Conservation (phyloP, 179 eudicot species). For the Vitellaria paradoxa region DNA sequence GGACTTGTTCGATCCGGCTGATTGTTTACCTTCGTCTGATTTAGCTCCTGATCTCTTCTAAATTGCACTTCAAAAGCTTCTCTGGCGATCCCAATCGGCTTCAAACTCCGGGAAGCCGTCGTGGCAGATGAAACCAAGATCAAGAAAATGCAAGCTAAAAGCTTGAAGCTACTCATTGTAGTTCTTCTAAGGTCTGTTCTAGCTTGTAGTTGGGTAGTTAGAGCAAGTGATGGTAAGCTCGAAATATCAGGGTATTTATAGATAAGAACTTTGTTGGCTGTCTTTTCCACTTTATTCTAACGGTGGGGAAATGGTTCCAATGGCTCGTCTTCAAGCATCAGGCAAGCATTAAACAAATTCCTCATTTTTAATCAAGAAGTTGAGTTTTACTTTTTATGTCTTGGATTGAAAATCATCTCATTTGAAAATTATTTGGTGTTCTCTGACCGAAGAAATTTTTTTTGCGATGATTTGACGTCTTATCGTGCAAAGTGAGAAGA, state of each 20-base stretch:
- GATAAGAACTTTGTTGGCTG: not conserved
- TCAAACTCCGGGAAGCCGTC: not conserved
- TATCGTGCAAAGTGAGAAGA: no score
- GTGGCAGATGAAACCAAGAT: not conserved
- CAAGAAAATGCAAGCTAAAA: not conserved
- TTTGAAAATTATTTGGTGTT: no score
- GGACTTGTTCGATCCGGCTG: slow-evolving; percentile 18
- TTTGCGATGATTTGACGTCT: no score
- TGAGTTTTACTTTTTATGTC: no score
- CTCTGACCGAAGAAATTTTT: no score
- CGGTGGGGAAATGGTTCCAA: not conserved
- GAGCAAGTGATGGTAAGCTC: not conserved
- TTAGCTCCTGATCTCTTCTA: not conserved
- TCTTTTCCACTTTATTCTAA: not conserved
- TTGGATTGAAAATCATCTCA: no score
- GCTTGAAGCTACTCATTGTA: slow-evolving; percentile 6
- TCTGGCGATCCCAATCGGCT: slow-evolving; percentile 7
- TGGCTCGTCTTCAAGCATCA: no score
- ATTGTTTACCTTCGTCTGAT: not conserved
- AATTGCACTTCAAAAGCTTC: slow-evolving; percentile 1
- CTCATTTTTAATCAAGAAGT: not conserved
- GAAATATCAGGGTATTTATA: not conserved
- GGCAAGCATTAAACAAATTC: not conserved
- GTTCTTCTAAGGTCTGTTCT: not conserved
- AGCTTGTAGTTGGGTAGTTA: not conserved